Percentiles rank a stretch among this genome's conserved stretches.
Evolutionary conservation across 2,329 filamentous ascomycete genomes (phyloP).

Genomic region (Arthrobotrys entomopaga): DNA sequence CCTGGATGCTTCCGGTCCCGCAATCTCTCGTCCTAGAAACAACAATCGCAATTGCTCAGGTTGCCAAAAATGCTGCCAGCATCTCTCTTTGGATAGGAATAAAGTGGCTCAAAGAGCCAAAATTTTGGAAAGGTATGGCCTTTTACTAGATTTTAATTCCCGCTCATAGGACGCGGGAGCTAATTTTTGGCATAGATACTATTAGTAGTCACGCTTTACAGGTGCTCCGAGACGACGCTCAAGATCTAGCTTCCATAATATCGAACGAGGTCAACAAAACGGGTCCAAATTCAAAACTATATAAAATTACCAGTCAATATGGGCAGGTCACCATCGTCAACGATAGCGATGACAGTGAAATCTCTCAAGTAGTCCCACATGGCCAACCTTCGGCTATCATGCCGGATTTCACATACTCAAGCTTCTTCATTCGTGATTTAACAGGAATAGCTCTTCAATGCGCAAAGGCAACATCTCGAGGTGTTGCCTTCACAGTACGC

Average conservation of each 20-base stretch:
- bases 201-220: conserved; percentile 27
- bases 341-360: not conserved
- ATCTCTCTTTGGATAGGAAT: conserved; percentile 86
- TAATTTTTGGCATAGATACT: conserved; percentile 12
- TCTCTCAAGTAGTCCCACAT: not conserved
- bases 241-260: conserved; percentile 45
- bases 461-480: not conserved
- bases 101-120: conserved; percentile 80
- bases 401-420: conserved; percentile 29
- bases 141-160: not conserved
- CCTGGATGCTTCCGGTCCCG: conserved; percentile 87
- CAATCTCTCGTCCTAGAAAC: conserved; percentile 82
- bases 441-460: conserved; percentile 2
- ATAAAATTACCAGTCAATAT: conserved; percentile 37
- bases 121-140: conserved; percentile 62
- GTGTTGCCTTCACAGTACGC: not conserved
- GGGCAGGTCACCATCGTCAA: conserved; percentile 22
- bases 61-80: conserved; percentile 91
- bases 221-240: conserved; percentile 37
- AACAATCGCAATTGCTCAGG: conserved; percentile 92
- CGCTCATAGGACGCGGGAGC: not conserved
- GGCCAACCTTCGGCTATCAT: conserved; percentile 19
- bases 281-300: conserved; percentile 31
- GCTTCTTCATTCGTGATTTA: conserved; percentile 10
- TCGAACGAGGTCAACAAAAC: conserved; percentile 27